Evolutionary conservation across 1,284 basidiomycete species (phyloP), one percentile per base, ranked within the genome.

Genomic region (Marasmius tenuissimus): DNA sequence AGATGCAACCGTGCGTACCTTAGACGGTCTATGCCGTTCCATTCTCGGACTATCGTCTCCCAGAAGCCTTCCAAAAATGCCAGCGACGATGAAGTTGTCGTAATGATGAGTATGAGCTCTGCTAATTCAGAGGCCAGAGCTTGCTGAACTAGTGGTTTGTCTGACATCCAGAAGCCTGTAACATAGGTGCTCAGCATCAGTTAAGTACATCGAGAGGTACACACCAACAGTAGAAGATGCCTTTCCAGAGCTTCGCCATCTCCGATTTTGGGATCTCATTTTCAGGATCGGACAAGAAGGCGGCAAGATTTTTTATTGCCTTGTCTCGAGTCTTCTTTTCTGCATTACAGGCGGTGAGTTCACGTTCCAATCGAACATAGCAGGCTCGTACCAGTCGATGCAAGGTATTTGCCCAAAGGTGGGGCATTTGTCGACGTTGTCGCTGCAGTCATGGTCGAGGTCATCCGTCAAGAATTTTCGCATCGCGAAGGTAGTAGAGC

Each of bases 131-230:
- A 80, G 0, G 97, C 95, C 7, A 99, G 84, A 3, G 88, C 88
- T 75, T 99, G 97, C 73, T 99, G 97, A 4, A 99, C 91, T 3
- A 97, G 82, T 6, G 97, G 96, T 74, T 99, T 99, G 78, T 99
- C 97, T 3, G 95, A 98, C 96, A 98, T 98, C 96, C 96, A 99
- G 76, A 97, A 98, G 71, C 95, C 94, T 96, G 61, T 18, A 11
- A 0, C 4, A 53, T 11, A 53, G 48, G 47, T 35, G 12, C 51
- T 38, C 57, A 38, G 61, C 35, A 58, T 55, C 37, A 60, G 42
- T 42, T 39, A 20, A 55, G 49, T 33, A 7, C 4, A 51, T 20
- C 11, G 27, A 34, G 33, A 10, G 10, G 16, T 35, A 59, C 54
- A n/a, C 3, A 77, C 87, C 63, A 66, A 94, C 94, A 98, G 75